These are phyloP conservation scores for Botrytis aclada DNA, from an alignment of 2,329 filamentous ascomycete species.

Conservation along the genomic window DNA sequence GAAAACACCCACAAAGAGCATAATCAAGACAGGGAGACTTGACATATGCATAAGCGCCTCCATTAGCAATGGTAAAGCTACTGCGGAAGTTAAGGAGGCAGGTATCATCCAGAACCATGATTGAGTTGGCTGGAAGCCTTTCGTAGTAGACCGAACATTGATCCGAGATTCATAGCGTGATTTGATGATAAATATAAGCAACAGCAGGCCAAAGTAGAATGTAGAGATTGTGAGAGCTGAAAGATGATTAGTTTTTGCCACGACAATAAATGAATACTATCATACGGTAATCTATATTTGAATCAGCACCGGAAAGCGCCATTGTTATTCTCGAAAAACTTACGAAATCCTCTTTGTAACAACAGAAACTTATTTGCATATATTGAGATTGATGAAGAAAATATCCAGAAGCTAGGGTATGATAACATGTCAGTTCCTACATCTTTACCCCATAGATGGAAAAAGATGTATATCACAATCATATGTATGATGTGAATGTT, in stretches of 20 bases:
- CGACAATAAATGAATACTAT: not conserved
- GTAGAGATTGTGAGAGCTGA: not conserved
- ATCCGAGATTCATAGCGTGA: not conserved
- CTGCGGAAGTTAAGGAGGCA: constrained; percentile 27
- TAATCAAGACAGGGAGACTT: constrained; percentile 31
- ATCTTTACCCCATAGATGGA: not conserved
- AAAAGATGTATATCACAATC: not conserved
- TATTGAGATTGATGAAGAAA: not conserved
- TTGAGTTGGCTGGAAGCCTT: not conserved
- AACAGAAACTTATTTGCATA: not conserved
- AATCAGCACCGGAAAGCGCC: not conserved
- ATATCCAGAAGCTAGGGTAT: not conserved
- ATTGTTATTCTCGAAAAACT: not conserved
- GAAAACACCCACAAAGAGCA: constrained; percentile 32
- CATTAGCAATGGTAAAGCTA: constrained; percentile 30
- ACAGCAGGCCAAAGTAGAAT: not conserved
- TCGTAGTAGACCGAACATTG: not conserved
- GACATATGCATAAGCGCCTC: constrained; percentile 33
- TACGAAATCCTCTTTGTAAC: not conserved
- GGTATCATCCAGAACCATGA: constrained; percentile 27
- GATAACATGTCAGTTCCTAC: not conserved
- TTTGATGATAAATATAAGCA: not conserved
- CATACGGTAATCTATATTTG: constrained; percentile 2
- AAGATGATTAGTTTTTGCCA: not conserved
- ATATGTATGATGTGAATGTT: not conserved